Evolutionary conservation across 2,329 filamentous ascomycete genomes (phyloP), one percentile per base, ranked within the genome.

Genomic region (Fusarium pseudocircinatum): DNA sequence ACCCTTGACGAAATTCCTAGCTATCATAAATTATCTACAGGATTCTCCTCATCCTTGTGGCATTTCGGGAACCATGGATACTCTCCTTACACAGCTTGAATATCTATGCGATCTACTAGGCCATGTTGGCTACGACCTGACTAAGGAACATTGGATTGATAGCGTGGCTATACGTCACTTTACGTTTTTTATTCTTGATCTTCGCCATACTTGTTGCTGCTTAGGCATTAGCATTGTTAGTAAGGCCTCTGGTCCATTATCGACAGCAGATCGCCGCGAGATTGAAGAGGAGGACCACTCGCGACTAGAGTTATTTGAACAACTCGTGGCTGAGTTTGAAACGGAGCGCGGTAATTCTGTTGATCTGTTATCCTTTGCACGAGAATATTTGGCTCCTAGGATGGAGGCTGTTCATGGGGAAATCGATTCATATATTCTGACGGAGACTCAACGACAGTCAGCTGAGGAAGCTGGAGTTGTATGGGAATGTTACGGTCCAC

Each of bases 41-140:
- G n/a, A n/a, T n/a, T n/a, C n/a, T n/a, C n/a, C n/a, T n/a, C n/a
- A n/a, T n/a, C n/a, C n/a, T n/a, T n/a, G n/a, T n/a, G n/a, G n/a
- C n/a, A n/a, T n/a, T n/a, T n/a, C n/a, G n/a, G n/a, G n/a, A n/a
- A n/a, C n/a, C n/a, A n/a, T n/a, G n/a, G n/a, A n/a, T n/a, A n/a
- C n/a, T n/a, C n/a, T n/a, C n/a, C n/a, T n/a, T n/a, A n/a, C n/a
- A n/a, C n/a, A n/a, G n/a, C n/a, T n/a, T 5, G 13, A 4, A 11
- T 22, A 28, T 28, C 4, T 47, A 0, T 47, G 13, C 0, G 4
- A 0, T 15, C 0, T 47, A 11, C 26, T 47, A 4, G 2, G 0
- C 6, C 13, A 22, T 6, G 6, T 8, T 28, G 44, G 26, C 6
- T 47, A 28, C 20, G 44, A 47, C 20, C 6, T 47, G 7, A 4